Conservation (phyloP, 2,329 filamentous ascomycete species). For the Zasmidium angulare region DNA sequence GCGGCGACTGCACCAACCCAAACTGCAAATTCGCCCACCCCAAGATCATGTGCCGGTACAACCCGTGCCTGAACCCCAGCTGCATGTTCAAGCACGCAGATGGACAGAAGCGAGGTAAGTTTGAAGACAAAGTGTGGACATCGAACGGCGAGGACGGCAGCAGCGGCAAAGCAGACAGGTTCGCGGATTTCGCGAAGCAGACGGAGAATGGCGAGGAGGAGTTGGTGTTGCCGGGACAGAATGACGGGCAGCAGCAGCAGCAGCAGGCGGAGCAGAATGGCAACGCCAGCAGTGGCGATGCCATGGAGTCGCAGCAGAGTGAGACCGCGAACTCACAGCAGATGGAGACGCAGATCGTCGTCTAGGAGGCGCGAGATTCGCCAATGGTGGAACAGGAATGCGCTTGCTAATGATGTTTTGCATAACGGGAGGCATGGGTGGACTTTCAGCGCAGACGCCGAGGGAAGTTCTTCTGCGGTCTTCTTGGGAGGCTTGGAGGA, state of each 20-base stretch:
- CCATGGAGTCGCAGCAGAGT: conserved; percentile 2
- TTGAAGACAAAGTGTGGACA: conserved; percentile 90
- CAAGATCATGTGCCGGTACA: conserved; percentile 83
- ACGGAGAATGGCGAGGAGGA: conserved; percentile 30
- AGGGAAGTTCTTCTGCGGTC: no score
- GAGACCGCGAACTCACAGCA: background rate
- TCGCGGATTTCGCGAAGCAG: conserved; percentile 26
- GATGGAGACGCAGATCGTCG: conserved; percentile 7
- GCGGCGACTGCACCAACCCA: conserved; percentile 76
- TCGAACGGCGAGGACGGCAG: conserved; percentile 50
- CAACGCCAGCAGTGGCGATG: background rate
- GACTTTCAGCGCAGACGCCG: background rate
- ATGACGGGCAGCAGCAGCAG: conserved; percentile 11
- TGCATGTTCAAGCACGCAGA: conserved; percentile 90
- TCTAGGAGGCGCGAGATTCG: background rate
- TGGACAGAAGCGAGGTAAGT: conserved; percentile 78
- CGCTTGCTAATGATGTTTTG: background rate
- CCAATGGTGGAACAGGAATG: background rate
- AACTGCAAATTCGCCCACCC: conserved; percentile 90
- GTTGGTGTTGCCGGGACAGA: conserved; percentile 34
- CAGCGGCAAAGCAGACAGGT: conserved; percentile 35
- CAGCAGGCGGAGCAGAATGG: background rate
- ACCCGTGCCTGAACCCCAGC: conserved; percentile 82
- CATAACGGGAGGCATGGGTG: background rate
- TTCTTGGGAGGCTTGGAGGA: no score